A percentile compares a stretch with the other conserved stretches of the same genome.
phyloP scores from a whole-genome alignment of 2,329 filamentous ascomycete genomes.

The Emergomyces africanus region DNA sequence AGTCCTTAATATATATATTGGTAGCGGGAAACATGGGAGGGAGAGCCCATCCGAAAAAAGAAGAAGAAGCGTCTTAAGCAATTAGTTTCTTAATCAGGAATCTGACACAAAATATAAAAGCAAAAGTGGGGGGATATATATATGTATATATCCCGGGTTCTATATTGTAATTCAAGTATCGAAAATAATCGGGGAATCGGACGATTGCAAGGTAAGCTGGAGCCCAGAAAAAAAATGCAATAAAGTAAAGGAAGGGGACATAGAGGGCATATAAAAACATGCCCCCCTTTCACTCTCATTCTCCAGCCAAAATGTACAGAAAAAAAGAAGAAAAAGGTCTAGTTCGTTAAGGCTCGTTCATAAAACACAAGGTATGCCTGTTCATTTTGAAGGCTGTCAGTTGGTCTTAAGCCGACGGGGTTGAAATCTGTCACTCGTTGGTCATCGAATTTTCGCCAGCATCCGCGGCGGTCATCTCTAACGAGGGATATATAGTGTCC shows the following conservation, averaged over 20 bases:
- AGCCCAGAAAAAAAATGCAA: background rate
- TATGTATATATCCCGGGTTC: background rate
- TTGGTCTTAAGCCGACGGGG: conserved; percentile 36
- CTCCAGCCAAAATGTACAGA: background rate
- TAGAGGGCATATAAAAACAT: background rate
- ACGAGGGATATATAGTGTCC: conserved; percentile 74
- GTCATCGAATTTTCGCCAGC: conserved; percentile 52
- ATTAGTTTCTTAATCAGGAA: too few relatives aligned
- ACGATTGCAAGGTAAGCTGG: background rate
- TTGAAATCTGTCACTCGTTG: conserved; percentile 43
- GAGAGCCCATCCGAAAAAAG: background rate
- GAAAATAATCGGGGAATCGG: background rate
- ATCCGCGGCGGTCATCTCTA: conserved; percentile 44
- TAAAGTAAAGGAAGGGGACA: background rate
- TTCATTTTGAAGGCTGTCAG: conserved; percentile 46
- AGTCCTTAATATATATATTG: too few relatives aligned
- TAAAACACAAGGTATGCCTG: conserved; percentile 56
- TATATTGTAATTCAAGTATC: background rate
- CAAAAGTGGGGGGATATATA: too few relatives aligned
- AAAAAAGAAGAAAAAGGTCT: background rate
- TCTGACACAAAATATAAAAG: background rate
- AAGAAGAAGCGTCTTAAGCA: too few relatives aligned
- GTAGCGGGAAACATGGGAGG: too few relatives aligned
- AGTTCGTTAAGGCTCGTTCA: conserved; percentile 36
- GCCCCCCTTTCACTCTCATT: background rate